Evolutionary conservation across 306 rosid species (phyloP), one percentile per base, ranked within the genome.

Genomic region (Biancaea sappan): DNA sequence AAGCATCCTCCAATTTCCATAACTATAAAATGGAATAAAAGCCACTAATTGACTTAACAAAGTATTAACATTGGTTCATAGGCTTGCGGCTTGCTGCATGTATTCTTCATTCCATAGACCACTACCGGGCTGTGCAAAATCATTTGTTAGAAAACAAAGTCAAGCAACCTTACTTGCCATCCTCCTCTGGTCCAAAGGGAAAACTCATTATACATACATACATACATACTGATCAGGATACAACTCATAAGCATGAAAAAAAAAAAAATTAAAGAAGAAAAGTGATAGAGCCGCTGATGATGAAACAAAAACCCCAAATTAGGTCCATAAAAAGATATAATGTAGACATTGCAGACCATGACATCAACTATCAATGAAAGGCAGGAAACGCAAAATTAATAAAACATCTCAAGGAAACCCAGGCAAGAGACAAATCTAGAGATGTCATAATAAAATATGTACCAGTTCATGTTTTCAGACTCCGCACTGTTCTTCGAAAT

Each of bases 401-500:
- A n/a, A 61, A 15, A 44, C 57, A 69, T 51, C 34, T 43, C 73
- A 47, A 35, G 19, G 58, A 8, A 35, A 37, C 32, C 61, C 28
- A 53, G 53, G 73, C 19, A 78, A 63, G 51, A 67, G 35, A 73
- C 35, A 53, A 47, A 48, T 10, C 65, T 11, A 44, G 44, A 75
- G 37, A 69, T 54, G 43, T 40, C 48, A 69, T 58, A 43, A 73
- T 31, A 57, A 48, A 76, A 47, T 64, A 10, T 13, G 28, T 82
- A 85, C 89, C 97, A 92, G 60, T 89, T 89, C 88, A 81, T 84
- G 74, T 86, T 92, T 81, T 89, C 96, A 11, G 93, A 88, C 64
- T 92, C 97, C 0, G 89, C 88, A 63, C 84, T 83, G 79, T 88
- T 89, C 86, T 92, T 92, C 80, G 79, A 41, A 47, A 83, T 82